These are phyloP conservation scores for Lentinula guzmanii DNA, from an alignment of 768 basidiomycete genomes.

Conservation along the genomic window DNA sequence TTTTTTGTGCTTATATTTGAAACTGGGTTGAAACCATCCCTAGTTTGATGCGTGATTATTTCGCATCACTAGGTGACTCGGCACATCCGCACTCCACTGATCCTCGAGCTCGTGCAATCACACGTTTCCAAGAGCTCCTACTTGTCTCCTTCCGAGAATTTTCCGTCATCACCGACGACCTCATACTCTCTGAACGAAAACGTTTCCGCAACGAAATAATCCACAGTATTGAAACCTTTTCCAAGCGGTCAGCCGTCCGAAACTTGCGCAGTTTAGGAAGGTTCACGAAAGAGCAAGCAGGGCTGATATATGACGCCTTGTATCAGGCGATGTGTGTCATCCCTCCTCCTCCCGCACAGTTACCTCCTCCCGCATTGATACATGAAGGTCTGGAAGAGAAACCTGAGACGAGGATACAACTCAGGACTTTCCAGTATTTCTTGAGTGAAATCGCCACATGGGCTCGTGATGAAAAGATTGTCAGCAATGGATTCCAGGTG, in stretches of 20 bases:
- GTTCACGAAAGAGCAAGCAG: conserved; percentile 84
- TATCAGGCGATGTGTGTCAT: conserved; percentile 79
- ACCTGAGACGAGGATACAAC: conserved; percentile 84
- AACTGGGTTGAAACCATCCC: neutral
- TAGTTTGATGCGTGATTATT: conserved; percentile 94
- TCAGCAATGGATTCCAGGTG: conserved; percentile 88
- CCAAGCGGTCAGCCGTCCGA: conserved; percentile 85
- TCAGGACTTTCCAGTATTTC: conserved; percentile 83
- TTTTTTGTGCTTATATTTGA: neutral
- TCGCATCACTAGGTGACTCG: conserved; percentile 86
- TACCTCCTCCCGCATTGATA: conserved; percentile 47
- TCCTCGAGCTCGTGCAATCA: conserved; percentile 87
- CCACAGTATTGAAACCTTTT: conserved; percentile 88
- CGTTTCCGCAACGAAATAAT: conserved; percentile 87
- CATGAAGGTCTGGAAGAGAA: conserved; percentile 62
- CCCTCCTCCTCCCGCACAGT: conserved; percentile 54
- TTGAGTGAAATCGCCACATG: conserved; percentile 91
- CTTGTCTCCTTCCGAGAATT: conserved; percentile 98
- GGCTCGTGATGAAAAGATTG: conserved; percentile 92
- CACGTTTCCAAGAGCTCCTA: conserved; percentile 94
- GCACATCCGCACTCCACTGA: conserved; percentile 89
- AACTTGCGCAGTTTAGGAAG: conserved; percentile 75
- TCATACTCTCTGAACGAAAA: conserved; percentile 80
- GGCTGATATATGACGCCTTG: conserved; percentile 87
- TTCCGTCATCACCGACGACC: conserved; percentile 92